Evolutionary conservation across 371 early-diverging fungal species (phyloP), one percentile per base, ranked within the genome.

Genomic region (Rhizopus arrhizus): DNA sequence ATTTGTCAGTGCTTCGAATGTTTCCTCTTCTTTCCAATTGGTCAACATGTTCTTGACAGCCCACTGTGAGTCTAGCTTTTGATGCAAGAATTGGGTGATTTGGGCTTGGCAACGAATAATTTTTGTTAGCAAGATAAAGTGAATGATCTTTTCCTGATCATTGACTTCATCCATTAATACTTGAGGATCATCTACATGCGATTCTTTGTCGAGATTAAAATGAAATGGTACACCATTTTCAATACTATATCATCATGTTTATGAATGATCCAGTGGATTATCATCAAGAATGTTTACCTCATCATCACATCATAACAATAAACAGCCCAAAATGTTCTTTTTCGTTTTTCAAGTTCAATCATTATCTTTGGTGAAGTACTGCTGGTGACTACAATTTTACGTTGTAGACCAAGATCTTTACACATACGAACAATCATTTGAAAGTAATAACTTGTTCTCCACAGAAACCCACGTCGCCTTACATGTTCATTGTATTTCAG

Each of bases 401-500:
- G 59, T 38, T 59, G 15, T 4, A 68, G 56, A n/a, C 66, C 72
- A 6, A 72, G 29, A 49, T 72, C 66, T 34, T 66, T 69, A 35
- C 64, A 66, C 69, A 72, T 69, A 1, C 61, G 66, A 1, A 69
- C 59, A 36, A 66, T 59, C 58, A 69, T 65, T 15, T 69, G 66
- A 28, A 69, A 66, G 45, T 66, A 69, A 36, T 65, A 63, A 5
- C 66, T 40, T 29, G 69, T 69, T 47, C 73, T 52, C 47, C 64
- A 72, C 36, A 69, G 48, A 56, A 66, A 72, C 0, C 73, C 73
- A 15, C 69, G 73, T 38, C 73, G 43, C 28, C 73, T 53, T 15
- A 68, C 60, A 56, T 70, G 65, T 56, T 74, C 75, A 28, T 69
- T 72, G 57, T 74, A 74, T 48, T 74, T 74, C 28, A 71, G 40